These are phyloP conservation scores for Diaporthe sp. DNA, from an alignment of 2,329 filamentous ascomycete species.

Conservation along the genomic window DNA sequence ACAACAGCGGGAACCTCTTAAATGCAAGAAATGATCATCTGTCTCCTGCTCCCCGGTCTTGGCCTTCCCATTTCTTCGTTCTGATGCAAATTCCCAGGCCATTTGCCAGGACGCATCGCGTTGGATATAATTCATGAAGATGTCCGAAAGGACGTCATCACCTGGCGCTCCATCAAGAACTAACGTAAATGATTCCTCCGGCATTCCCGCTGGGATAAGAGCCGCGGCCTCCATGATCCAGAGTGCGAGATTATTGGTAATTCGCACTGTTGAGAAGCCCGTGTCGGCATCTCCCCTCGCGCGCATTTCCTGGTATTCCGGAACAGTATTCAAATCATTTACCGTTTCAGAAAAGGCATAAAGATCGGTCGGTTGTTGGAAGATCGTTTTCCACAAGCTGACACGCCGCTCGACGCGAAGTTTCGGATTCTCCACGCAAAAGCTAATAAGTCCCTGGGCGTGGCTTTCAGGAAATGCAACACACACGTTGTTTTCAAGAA, in stretches of 20 bases:
- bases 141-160: not conserved
- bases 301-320: accelerated
- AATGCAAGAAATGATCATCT: too few relatives aligned
- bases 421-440: not conserved
- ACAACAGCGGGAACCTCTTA: too few relatives aligned
- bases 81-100: not conserved
- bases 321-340: not conserved
- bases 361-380: not conserved
- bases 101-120: not conserved
- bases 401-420: not conserved
- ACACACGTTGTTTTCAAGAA: not conserved
- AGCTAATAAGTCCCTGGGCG: not conserved
- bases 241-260: not conserved
- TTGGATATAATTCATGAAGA: not conserved
- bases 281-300: too few relatives aligned
- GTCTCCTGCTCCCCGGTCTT: not conserved
- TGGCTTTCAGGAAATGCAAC: not conserved
- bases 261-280: not conserved
- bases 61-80: not conserved
- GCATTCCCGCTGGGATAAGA: not conserved
- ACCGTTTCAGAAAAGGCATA: not conserved
- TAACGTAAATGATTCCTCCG: not conserved
- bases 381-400: not conserved
- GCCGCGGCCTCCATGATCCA: not conserved
- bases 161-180: not conserved